Base-by-base conservation (phyloP, 495 filamentous ascomycete species). In the Immersiella caudata region DNA sequence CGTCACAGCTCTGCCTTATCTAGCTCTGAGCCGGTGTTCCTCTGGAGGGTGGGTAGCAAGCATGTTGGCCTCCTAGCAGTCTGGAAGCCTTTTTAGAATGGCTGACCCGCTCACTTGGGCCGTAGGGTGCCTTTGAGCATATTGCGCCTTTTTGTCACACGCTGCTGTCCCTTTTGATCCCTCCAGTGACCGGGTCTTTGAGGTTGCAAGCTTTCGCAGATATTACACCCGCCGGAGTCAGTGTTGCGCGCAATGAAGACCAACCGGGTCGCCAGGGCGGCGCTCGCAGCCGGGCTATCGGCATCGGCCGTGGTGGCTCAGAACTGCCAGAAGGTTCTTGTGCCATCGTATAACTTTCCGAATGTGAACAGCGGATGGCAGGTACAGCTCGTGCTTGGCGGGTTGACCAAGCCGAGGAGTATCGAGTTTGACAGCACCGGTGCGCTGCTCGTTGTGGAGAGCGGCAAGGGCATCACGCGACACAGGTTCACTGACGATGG, bases 341-440 rank as follows among this genome's bases (percentile, higher is more conserved):
- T 65, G 0, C 78, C 60, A 8, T 57, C 25, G 33, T 88, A 87
- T 25, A 76, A 81, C 0, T 73, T 86, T 6, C 88, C 88, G 0
- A 76, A 81, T 0, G 77, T 89, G 14, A 83, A 85, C 11, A 61
- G 74, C 25, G 88, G 87, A 29, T 91, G 86, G 76, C 71, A 75
- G 18, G 81, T 79, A 0, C 81, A 84, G 62, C 76, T 90, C 0
- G 76, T 90, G 11, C 85, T 82, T 12, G 82, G 79, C 4, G 81
- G 80, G 6, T 71, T 91, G 62, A 78, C 68, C 14, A 78, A 74
- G 33, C 88, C 89, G 3, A 79, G 89, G n/a, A 82, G 82, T 14
- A 82, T 91, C 40, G 68, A 81, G 16, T 88, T 90, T 68, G 88
- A 90, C 71, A 73, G 57, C 9, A 67, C 72, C 6, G 88, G 89